Evolutionary conservation across 2,329 filamentous ascomycete species (phyloP).

Genomic region (Fusarium musae): DNA sequence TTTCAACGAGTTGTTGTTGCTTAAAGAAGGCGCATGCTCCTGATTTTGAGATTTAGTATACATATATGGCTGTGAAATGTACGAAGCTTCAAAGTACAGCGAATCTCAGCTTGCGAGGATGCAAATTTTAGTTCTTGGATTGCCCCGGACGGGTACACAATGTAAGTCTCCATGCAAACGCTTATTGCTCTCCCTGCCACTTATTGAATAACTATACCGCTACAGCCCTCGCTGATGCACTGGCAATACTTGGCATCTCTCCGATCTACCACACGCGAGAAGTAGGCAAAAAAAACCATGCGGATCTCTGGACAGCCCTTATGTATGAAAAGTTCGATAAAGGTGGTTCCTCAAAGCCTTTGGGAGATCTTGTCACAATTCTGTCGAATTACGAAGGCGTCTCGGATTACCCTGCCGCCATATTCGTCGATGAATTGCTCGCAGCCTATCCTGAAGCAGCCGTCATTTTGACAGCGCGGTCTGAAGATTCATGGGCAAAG

Average conservation of each 20-base stretch:
- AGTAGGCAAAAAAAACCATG: neutral
- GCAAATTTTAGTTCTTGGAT: neutral
- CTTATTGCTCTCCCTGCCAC: neutral
- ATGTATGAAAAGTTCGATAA: fast-evolving
- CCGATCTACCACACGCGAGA: neutral
- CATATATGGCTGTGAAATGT: no score
- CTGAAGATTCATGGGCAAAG: neutral
- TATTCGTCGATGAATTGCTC: neutral
- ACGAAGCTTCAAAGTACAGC: fast-evolving
- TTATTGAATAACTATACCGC: neutral
- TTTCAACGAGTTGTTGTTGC: neutral
- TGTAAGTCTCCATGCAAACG: neutral
- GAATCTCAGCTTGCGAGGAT: fast-evolving
- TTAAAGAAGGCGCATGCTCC: neutral
- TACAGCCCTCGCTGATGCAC: neutral
- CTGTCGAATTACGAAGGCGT: neutral
- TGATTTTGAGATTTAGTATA: no score
- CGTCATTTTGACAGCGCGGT: neutral
- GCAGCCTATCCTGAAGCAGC: neutral
- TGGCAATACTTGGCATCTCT: neutral
- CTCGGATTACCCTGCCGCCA: neutral
- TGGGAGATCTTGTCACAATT: neutral
- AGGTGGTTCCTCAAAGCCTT: neutral
- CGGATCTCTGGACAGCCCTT: neutral
- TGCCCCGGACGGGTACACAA: neutral